These are phyloP conservation scores for Boechera stricta DNA, from an alignment of 345 rosid species.

Conservation along the genomic window DNA sequence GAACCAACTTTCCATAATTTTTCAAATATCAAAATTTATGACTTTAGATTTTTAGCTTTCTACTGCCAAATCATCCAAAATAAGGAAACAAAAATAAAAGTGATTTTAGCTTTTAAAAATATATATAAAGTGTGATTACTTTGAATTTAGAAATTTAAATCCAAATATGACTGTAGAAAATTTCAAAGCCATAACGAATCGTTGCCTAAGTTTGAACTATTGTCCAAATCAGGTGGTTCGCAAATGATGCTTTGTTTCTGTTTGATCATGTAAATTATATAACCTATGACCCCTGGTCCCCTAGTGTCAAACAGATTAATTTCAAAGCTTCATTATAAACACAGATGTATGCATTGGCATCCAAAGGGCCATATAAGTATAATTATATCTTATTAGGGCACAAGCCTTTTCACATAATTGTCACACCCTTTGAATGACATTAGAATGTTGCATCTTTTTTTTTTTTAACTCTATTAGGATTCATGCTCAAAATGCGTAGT, in stretches of 20 bases:
- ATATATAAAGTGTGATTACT: too few species aligned
- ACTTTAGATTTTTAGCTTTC: too few species aligned
- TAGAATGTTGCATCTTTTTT: conserved; percentile 22
- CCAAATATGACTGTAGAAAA: too few species aligned
- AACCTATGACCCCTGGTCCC: too few species aligned
- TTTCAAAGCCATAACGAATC: too few species aligned
- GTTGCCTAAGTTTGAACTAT: background rate
- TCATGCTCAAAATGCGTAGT: conserved; percentile 22
- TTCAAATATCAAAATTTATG: too few species aligned
- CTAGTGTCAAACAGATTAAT: background rate
- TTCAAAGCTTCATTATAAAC: background rate
- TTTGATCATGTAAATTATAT: background rate
- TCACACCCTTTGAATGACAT: conserved; percentile 1
- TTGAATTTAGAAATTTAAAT: too few species aligned
- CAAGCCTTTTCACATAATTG: conserved; percentile 22
- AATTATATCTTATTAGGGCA: background rate
- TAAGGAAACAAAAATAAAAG: too few species aligned
- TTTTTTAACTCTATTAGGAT: background rate
- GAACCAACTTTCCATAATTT: too few species aligned
- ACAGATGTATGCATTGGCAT: conserved; percentile 12
- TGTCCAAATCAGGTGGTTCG: background rate
- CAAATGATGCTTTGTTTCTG: background rate
- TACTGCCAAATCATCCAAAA: too few species aligned
- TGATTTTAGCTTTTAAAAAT: too few species aligned
- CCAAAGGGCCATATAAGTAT: conserved; percentile 13